Evolutionary conservation across 805 yeast genomes (phyloP), one percentile per base, ranked within the genome.

Genomic region (Kuraishia capsulata): DNA sequence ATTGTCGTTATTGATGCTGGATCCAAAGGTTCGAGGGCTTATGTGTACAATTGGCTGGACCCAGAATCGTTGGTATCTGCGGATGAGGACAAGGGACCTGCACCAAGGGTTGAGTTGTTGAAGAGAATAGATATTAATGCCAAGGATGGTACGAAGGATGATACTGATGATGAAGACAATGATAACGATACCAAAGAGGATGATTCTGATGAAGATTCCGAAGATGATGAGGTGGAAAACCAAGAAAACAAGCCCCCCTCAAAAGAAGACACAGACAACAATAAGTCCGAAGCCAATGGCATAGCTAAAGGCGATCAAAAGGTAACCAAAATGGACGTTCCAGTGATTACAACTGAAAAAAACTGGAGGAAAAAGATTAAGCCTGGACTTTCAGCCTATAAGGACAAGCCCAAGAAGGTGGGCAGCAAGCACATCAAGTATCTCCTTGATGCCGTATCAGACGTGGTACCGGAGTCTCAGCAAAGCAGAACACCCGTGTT

Each of bases 1-100:
- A 69, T 78, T 3, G 66, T 78, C 2, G 64, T 78, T 4, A 69
- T 78, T 2, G 86, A 78, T 52, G 73, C 83, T 1, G 85, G 86
- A 0, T 76, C 83, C 3, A 75, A 68, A 41, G 85, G 85, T 0
- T 71, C 82, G 0, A 52, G 85, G 16, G 82, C 78, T 0, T 75
- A 65, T 46, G 65, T 78, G 1, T 78, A 78, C 55, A 64, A 69
- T 39, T 80, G 78, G 76, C 52, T 62, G 31, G 67, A 70, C 38
- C 65, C 74, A 0, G 42, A 49, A 26, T 44, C 51, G 25, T 39
- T 53, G 16, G n/a, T n/a, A n/a, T n/a, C n/a, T n/a, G n/a, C n/a
- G n/a, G n/a, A n/a, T n/a, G n/a, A n/a, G n/a, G n/a, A n/a, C n/a
- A 33, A 45, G 5, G 49, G 47, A 14, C 44, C 49, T 32, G 48